A percentile compares a stretch with the other conserved stretches of the same genome.
Conservation (phyloP, 1,139 yeast species). For the Geotrichum klebahnii region DNA sequence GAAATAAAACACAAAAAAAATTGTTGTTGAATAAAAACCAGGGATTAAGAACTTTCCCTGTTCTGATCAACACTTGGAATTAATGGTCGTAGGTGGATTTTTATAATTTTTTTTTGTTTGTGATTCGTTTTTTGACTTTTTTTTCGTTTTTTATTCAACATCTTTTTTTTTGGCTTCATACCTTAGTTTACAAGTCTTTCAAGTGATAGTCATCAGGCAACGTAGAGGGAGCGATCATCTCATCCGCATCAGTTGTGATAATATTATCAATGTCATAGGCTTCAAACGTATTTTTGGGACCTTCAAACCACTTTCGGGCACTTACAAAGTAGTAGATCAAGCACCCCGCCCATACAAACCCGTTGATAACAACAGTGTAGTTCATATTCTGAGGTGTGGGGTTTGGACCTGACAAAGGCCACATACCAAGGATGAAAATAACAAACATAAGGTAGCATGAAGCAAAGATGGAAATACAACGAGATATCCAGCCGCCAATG, state of each 20-base stretch:
- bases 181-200: no score
- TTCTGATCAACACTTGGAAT: no score
- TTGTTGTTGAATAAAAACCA: no score
- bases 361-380: constrained; percentile 60
- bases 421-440: constrained; percentile 62
- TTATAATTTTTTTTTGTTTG: neutral
- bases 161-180: no score
- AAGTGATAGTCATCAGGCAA: no score
- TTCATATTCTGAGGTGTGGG: constrained; percentile 51
- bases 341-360: constrained; percentile 54
- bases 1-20: no score
- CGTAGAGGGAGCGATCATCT: no score
- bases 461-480: constrained; percentile 32
- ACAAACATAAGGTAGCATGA: constrained; percentile 46
- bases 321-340: constrained; percentile 50
- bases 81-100: no score
- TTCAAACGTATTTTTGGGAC: constrained; percentile 59
- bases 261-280: no score
- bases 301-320: constrained; percentile 59
- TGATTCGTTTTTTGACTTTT: neutral
- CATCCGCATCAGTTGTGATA: no score
- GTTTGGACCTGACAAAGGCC: constrained; percentile 48
- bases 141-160: no score
- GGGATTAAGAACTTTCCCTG: no score
- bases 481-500: constrained; percentile 50